Evolutionary conservation across 2,329 filamentous ascomycete genomes (phyloP).

Genomic region (Aspergillus sp.): DNA sequence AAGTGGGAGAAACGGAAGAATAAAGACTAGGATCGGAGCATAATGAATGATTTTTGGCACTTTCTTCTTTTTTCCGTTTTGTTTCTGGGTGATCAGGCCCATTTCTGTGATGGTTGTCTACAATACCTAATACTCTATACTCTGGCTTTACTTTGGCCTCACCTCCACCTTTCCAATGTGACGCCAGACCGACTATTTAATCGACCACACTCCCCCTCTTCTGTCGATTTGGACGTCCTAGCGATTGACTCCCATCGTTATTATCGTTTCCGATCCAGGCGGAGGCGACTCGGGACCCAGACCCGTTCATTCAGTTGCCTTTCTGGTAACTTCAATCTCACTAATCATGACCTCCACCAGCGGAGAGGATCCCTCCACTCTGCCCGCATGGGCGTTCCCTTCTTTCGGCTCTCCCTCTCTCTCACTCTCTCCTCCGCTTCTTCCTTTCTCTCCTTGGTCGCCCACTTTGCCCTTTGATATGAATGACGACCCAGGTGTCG

Average conservation of each 20-base stretch:
- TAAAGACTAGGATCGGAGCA: background rate
- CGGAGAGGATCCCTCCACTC: slow-evolving; percentile 1
- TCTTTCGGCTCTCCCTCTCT: slow-evolving; percentile 6
- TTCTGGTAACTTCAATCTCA: slow-evolving; percentile 9
- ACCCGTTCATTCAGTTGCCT: slow-evolving; percentile 18
- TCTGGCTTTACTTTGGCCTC: no score
- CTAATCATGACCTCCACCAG: slow-evolving; percentile 8
- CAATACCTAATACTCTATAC: no score
- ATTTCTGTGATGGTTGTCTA: no score
- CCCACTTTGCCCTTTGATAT: slow-evolving; percentile 19
- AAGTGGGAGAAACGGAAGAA: background rate
- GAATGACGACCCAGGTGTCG: slow-evolving; percentile 36
- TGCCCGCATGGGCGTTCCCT: slow-evolving; percentile 3
- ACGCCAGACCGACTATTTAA: background rate
- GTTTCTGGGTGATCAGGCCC: no score
- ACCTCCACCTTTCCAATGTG: background rate
- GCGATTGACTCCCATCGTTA: no score
- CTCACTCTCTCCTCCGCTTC: background rate
- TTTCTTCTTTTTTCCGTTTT: no score
- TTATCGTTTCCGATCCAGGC: background rate
- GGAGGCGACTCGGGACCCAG: background rate
- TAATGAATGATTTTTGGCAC: background rate
- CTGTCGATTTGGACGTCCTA: no score
- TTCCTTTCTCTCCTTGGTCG: background rate
- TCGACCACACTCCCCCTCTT: background rate